Conservation (phyloP, 805 yeast genomes). For the Starmerella roubikii region DNA sequence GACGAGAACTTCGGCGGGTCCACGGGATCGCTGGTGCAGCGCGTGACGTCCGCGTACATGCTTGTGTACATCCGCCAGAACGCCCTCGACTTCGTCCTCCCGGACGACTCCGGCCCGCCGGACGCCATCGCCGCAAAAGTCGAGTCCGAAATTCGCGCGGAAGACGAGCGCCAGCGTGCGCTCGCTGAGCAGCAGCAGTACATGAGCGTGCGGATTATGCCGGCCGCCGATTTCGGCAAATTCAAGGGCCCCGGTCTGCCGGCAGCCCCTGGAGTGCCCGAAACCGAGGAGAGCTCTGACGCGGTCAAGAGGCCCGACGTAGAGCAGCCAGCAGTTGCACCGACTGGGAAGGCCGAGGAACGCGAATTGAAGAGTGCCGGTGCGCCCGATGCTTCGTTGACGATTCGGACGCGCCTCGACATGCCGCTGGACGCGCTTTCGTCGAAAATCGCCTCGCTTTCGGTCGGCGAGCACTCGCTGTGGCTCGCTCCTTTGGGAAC, state of each 20-base stretch:
- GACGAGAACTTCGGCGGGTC: constrained; percentile 87
- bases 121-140: constrained; percentile 53
- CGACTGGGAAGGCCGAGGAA: no score
- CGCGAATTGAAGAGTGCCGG: no score
- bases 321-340: no score
- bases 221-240: constrained; percentile 3
- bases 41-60: constrained; percentile 95
- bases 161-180: constrained; percentile 40
- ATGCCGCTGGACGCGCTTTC: constrained; percentile 6
- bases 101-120: constrained; percentile 46
- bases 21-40: constrained; percentile 36
- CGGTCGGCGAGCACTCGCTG: no score
- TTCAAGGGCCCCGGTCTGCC: constrained; percentile 13
- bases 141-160: constrained; percentile 46
- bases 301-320: no score
- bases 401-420: constrained; percentile 12
- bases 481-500: constrained; percentile 12
- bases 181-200: constrained; percentile 48
- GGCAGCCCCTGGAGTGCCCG: no score
- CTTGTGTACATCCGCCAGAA: constrained; percentile 73
- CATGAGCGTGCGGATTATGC: constrained; percentile 10
- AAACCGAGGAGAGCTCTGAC: no score
- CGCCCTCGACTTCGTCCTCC: constrained; percentile 41
- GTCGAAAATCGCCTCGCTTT: no score
- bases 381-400: no score